Conservation (phyloP, 2,329 filamentous ascomycete species). For the Lasiodiplodia theobromae region DNA sequence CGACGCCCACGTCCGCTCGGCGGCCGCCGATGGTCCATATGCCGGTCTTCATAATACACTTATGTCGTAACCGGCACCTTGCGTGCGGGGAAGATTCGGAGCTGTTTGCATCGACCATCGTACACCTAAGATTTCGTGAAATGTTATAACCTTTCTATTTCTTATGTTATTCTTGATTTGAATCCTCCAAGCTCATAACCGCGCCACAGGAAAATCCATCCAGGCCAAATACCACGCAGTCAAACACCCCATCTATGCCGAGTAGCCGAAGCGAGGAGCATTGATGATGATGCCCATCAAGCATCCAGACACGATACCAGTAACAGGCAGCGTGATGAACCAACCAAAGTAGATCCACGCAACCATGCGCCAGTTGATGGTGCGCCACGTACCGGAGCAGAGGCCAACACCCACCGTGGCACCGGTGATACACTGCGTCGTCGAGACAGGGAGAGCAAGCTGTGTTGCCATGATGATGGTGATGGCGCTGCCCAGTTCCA, state of each 20-base stretch:
- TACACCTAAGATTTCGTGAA: no score
- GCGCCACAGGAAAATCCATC: no score
- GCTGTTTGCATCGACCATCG: no score
- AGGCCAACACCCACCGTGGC: slow-evolving; percentile 69
- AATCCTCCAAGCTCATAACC: no score
- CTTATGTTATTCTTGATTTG: no score
- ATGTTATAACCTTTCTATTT: no score
- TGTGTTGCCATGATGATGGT: slow-evolving; percentile 71
- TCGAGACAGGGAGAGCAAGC: slow-evolving; percentile 64
- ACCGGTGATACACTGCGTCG: slow-evolving; percentile 64
- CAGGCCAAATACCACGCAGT: neutral
- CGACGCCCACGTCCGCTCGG: neutral
- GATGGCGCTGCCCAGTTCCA: slow-evolving; percentile 58
- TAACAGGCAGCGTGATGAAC: slow-evolving; percentile 66
- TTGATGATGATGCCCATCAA: slow-evolving; percentile 70
- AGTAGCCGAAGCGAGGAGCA: slow-evolving; percentile 52
- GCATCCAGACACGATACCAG: slow-evolving; percentile 65
- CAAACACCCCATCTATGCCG: neutral
- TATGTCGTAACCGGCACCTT: no score
- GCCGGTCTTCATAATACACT: no score
- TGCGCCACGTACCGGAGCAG: slow-evolving; percentile 64
- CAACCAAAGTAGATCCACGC: slow-evolving; percentile 66
- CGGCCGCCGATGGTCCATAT: neutral
- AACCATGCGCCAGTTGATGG: slow-evolving; percentile 70
- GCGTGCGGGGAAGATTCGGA: no score